Percentiles rank a stretch among this genome's conserved stretches.
Evolutionary conservation across 805 yeast species (phyloP).

Genomic region (Diddensiella transvaalensis): DNA sequence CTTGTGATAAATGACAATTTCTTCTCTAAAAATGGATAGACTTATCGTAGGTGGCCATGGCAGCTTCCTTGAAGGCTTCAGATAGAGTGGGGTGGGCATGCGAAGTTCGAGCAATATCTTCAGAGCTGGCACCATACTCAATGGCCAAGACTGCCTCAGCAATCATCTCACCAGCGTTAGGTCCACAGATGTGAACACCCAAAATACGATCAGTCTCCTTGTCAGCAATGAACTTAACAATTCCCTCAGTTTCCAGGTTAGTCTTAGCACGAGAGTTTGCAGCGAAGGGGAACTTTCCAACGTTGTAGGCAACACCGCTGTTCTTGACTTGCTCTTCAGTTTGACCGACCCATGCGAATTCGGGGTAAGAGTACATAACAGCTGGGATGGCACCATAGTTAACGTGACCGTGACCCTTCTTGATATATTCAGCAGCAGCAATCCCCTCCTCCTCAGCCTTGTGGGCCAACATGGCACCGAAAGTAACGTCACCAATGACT

Average conservation of each 20-base stretch:
- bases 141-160: conserved; percentile 97
- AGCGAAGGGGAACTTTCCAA: conserved; percentile 97
- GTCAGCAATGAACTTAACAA: conserved; percentile 93
- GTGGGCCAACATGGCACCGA: conserved; percentile 99
- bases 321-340: conserved; percentile 92
- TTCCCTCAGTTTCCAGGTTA: conserved; percentile 93
- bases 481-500: conserved; percentile 97
- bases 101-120: conserved; percentile 95
- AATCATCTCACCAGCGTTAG: conserved; percentile 99
- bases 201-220: conserved; percentile 94
- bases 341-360: conserved; percentile 99
- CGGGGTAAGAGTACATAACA: conserved; percentile 99
- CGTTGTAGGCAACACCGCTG: conserved; percentile 85
- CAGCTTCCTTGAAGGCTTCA: conserved; percentile 98
- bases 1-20: background rate
- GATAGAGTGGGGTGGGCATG: conserved; percentile 98
- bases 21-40: conserved; percentile 71
- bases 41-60: conserved; percentile 85
- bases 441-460: conserved; percentile 99
- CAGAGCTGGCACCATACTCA: conserved; percentile 98
- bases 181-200: conserved; percentile 96
- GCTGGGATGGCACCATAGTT: conserved; percentile 97
- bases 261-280: conserved; percentile 99
- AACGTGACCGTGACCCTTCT: conserved; percentile 94
- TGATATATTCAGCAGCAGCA: conserved; percentile 95